These are phyloP conservation scores for Metschnikowia noctiluminum DNA, from an alignment of 805 yeast genomes.

Conservation along the genomic window DNA sequence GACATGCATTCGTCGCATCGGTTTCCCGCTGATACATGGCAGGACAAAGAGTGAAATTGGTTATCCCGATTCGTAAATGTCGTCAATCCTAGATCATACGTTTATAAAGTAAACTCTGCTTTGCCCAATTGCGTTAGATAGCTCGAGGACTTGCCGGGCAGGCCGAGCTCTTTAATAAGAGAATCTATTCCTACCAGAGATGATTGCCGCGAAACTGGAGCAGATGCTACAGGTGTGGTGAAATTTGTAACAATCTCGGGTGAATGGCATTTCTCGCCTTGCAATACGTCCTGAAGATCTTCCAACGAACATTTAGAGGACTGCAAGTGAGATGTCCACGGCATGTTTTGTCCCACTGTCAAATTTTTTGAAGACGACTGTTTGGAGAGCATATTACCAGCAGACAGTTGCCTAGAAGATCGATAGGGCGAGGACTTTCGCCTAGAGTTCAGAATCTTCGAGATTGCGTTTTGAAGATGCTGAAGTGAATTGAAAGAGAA, in stretches of 20 bases:
- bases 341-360: neutral
- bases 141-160: neutral
- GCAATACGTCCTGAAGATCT: slow-evolving; percentile 8
- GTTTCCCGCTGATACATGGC: neutral
- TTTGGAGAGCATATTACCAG: neutral
- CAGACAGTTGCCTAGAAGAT: slow-evolving; percentile 1
- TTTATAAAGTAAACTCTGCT: slow-evolving; percentile 8
- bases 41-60: neutral
- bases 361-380: slow-evolving; percentile 3
- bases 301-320: slow-evolving; percentile 9
- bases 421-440: slow-evolving; percentile 1
- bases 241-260: slow-evolving; percentile 18
- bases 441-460: slow-evolving; percentile 14
- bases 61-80: neutral
- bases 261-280: slow-evolving; percentile 17
- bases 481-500: slow-evolving; percentile 13
- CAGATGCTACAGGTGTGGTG: slow-evolving; percentile 17
- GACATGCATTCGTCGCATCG: neutral
- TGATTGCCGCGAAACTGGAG: slow-evolving; percentile 13
- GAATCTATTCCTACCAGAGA: slow-evolving; percentile 9
- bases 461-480: slow-evolving; percentile 16
- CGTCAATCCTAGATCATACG: neutral
- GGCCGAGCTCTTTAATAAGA: slow-evolving; percentile 2
- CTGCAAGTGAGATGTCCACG: neutral
- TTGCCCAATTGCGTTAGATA: slow-evolving; percentile 2